Base-by-base conservation (phyloP, 2,329 filamentous ascomycete species). In the Phoma sp. region DNA sequence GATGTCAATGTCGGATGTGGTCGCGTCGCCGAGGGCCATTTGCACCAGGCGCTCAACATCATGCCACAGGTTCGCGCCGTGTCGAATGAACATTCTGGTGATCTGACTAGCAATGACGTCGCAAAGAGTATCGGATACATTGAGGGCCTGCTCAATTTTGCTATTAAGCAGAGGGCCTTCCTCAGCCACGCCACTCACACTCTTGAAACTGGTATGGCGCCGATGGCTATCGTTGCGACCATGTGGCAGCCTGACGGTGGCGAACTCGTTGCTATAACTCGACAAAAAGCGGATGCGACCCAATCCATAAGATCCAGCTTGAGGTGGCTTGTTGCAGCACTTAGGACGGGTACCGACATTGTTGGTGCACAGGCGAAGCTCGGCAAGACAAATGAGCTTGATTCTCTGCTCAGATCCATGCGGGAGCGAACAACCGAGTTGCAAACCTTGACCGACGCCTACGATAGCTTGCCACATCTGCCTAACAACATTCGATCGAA, bases 81-180 rank as follows among this genome's bases (percentile, higher is more conserved):
- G 27, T 79, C 85, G 8, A 82, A 86, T 59, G 87, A 91, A 45
- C 91, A 96, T 73, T 91, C 90, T 0, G 88, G 90, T 33, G 96
- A 99, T 60, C 77, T 99, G 35, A 96, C 89, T 39, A 83, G 86
- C 37, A 88, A 90, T 7, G 91, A 97, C 64, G 83, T 95, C 7
- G 82, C 84, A 37, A 84, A 93, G 67, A 93, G 91, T 70, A 83
- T 90, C 43, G 91, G 91, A 0, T 90, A 90, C 60, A 79, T 97
- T n/a, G 95, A 99, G 71, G 91, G 93, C 24, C 82, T 97, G 55
- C 78, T 98, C 27, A 82, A 88, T 55, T 77, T 86, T n/a, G 72
- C 84, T 1, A 68, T 90, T 10, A 75, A 78, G 3, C 89, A 93
- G 70, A 81, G 88, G 54, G 73, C 72, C 41, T 73, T 77, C 5